Evolutionary conservation across 2,329 filamentous ascomycete genomes (phyloP).

Genomic region (Aureobasidium zeae): DNA sequence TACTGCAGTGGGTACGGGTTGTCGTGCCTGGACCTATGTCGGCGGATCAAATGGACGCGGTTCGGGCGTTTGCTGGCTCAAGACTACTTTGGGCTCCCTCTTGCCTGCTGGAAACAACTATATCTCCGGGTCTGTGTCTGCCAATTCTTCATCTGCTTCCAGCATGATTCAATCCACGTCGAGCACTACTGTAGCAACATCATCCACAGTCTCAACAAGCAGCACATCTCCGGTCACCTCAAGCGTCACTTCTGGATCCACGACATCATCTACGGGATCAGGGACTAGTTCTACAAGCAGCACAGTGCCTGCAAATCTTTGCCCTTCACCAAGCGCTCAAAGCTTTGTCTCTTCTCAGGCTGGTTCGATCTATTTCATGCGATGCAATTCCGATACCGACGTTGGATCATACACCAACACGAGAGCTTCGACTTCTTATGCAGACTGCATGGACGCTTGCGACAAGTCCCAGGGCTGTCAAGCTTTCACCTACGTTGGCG

Average conservation of each 20-base stretch:
- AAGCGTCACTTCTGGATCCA: background rate
- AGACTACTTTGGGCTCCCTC: background rate
- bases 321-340: slow-evolving; percentile 11
- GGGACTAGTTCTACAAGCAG: slow-evolving; percentile 16
- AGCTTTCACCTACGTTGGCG: slow-evolving; percentile 18
- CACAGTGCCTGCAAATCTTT: slow-evolving; percentile 14
- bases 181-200: slow-evolving; percentile 9
- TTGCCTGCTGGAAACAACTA: slow-evolving; percentile 9
- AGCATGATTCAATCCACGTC: slow-evolving; percentile 9
- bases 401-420: slow-evolving; percentile 16
- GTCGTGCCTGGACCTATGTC: slow-evolving; percentile 16
- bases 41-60: slow-evolving; percentile 8
- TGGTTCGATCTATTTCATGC: slow-evolving; percentile 12
- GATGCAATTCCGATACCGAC: slow-evolving; percentile 17
- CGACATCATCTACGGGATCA: slow-evolving; percentile 14
- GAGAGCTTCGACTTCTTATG: slow-evolving; percentile 12
- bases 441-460: slow-evolving; percentile 17
- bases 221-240: background rate
- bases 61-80: slow-evolving; percentile 13
- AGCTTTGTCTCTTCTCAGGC: slow-evolving; percentile 13
- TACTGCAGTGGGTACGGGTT: slow-evolving; percentile 1
- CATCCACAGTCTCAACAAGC: too few species aligned
- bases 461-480: slow-evolving; percentile 15
- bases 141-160: background rate
- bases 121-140: slow-evolving; percentile 8